Evolutionary conservation across 78 protist genomes (phyloP).

Genomic region (Dictyostelium purpureum): DNA sequence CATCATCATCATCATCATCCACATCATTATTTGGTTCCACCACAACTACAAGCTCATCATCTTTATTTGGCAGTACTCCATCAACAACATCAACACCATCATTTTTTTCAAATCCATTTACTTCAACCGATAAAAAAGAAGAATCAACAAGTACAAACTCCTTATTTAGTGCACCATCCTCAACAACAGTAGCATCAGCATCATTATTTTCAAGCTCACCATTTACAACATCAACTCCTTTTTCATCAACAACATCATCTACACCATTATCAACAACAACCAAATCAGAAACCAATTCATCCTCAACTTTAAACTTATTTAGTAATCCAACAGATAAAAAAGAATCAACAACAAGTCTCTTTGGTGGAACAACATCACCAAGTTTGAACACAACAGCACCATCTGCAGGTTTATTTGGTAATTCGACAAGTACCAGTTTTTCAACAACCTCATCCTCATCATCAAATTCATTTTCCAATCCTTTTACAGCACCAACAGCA

Average conservation of each 20-base stretch:
- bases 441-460: neutral
- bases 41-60: neutral
- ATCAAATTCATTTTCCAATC: neutral
- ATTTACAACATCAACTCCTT: neutral
- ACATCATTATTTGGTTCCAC: constrained; percentile 3
- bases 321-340: no score
- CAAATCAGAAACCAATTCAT: neutral
- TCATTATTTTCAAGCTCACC: neutral
- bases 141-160: neutral
- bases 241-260: neutral
- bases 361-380: no score
- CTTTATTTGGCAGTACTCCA: neutral
- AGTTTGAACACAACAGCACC: neutral
- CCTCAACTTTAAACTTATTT: neutral
- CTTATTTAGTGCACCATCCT: neutral
- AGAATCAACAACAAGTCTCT: neutral
- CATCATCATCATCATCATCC: neutral
- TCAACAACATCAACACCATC: neutral
- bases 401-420: neutral
- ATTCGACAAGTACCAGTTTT: no score
- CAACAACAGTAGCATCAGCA: neutral
- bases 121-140: neutral
- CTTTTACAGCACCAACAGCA: neutral
- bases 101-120: neutral
- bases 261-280: neutral